phyloP scores from a whole-genome alignment of 768 basidiomycete genomes.

The Suillus paluster region DNA sequence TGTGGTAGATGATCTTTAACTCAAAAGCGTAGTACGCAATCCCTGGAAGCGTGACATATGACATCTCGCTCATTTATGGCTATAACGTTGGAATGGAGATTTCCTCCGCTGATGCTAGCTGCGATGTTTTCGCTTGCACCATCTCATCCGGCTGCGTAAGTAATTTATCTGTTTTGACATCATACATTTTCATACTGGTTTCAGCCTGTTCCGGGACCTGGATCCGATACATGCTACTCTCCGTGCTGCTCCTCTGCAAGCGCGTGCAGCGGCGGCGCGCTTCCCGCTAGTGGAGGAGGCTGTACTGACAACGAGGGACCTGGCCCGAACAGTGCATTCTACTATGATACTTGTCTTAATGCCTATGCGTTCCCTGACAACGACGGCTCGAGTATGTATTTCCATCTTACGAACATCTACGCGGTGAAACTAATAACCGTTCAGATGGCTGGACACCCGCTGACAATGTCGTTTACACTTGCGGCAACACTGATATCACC shows the following conservation, averaged over 20 bases:
- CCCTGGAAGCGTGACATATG: conserved; percentile 33
- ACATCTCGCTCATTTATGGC: conserved; percentile 39
- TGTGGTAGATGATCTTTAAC: not conserved
- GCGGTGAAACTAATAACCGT: not conserved
- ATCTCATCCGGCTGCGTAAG: conserved; percentile 36
- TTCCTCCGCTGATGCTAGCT: conserved; percentile 27
- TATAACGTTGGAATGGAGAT: conserved; percentile 41
- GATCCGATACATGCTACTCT: conserved; percentile 28
- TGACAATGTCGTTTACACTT: conserved; percentile 34
- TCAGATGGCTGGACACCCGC: conserved; percentile 32
- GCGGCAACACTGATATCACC: conserved; percentile 29
- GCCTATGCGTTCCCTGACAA: conserved; percentile 40
- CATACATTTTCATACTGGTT: conserved; percentile 7
- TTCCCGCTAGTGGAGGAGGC: conserved; percentile 31
- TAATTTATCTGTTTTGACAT: not conserved
- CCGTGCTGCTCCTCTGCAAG: conserved; percentile 33
- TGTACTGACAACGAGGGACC: conserved; percentile 32
- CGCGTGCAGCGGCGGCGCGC: conserved; percentile 33
- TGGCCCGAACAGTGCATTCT: conserved; percentile 35
- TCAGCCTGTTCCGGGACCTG: conserved; percentile 35
- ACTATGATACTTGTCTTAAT: conserved; percentile 30
- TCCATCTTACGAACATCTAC: not conserved
- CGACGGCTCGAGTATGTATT: conserved; percentile 30
- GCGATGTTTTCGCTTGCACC: conserved; percentile 36
- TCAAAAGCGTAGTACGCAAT: conserved; percentile 21